phyloP scores from a whole-genome alignment of 352 stramenopile species.

The Pythium phragmiticola region DNA sequence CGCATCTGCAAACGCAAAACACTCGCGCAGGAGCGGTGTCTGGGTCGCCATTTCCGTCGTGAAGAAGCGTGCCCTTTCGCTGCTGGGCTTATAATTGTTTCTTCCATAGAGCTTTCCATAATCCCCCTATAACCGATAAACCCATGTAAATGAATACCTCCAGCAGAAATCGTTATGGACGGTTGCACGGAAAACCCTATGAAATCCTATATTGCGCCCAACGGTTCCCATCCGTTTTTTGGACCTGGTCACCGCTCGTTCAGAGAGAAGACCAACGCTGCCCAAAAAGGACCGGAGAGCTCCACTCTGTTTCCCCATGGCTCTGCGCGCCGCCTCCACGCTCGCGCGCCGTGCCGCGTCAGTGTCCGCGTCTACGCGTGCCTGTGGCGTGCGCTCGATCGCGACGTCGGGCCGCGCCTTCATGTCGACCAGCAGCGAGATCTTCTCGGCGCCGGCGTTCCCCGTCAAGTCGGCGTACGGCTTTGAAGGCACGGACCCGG shows the following conservation, averaged over 20 bases:
- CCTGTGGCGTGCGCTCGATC: slow-evolving; percentile 14
- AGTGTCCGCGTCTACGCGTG: slow-evolving; percentile 1
- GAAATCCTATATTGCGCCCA: slow-evolving; percentile 16
- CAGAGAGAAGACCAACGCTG: not conserved
- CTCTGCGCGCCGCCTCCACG: slow-evolving; percentile 15
- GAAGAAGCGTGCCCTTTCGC: not conserved
- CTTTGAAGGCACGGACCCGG: slow-evolving; percentile 42
- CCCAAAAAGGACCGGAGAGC: no score
- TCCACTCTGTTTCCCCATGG: slow-evolving; percentile 10
- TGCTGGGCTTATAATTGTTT: slow-evolving; percentile 8
- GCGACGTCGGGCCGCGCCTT: slow-evolving; percentile 39
- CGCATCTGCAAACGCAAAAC: slow-evolving; percentile 49
- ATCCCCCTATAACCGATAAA: not conserved
- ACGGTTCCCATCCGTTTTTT: slow-evolving; percentile 31
- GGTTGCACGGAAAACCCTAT: not conserved
- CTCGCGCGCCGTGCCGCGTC: slow-evolving; percentile 17
- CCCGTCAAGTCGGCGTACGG: slow-evolving; percentile 38
- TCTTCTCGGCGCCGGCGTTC: slow-evolving; percentile 73
- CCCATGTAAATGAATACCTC: slow-evolving; percentile 10
- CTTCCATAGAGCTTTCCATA: slow-evolving; percentile 2
- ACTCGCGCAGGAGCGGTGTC: slow-evolving; percentile 35
- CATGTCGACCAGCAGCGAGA: slow-evolving; percentile 65
- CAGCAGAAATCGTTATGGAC: not conserved
- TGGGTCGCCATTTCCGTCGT: slow-evolving; percentile 2
- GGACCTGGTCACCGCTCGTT: not conserved